These are phyloP conservation scores for Xylariaceae sp. DNA, from an alignment of 2,329 filamentous ascomycete genomes.

Conservation along the genomic window DNA sequence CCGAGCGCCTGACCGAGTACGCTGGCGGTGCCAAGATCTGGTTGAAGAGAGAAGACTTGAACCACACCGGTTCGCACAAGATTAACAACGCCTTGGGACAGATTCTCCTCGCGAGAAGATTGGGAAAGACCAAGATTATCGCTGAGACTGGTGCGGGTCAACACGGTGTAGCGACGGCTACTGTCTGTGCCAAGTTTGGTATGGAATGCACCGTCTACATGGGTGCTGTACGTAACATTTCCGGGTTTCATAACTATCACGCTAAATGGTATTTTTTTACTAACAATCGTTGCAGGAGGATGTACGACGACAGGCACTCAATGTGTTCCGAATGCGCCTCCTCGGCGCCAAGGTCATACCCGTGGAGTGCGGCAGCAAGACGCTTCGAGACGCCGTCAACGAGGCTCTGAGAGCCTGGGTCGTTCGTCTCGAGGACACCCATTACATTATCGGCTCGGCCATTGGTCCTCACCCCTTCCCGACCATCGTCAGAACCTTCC, in stretches of 20 bases:
- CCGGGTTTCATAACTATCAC: background rate
- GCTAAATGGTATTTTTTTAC: background rate
- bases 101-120: constrained; percentile 73
- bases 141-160: constrained; percentile 96
- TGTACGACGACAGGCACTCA: constrained; percentile 89
- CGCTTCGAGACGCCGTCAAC: constrained; percentile 84
- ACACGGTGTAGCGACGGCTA: constrained; percentile 95
- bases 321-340: constrained; percentile 97
- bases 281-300: constrained; percentile 56
- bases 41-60: constrained; percentile 95
- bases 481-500: constrained; percentile 94
- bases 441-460: constrained; percentile 97
- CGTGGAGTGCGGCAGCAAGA: constrained; percentile 83
- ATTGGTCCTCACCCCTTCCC: constrained; percentile 98
- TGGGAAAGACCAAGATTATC: constrained; percentile 96
- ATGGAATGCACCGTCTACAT: constrained; percentile 99
- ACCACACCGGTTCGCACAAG: constrained; percentile 97
- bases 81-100: constrained; percentile 98
- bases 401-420: constrained; percentile 95
- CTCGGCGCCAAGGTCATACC: constrained; percentile 89
- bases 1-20: constrained; percentile 79
- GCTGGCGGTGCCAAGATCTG: constrained; percentile 94
- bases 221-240: constrained; percentile 60
- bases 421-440: constrained; percentile 82
- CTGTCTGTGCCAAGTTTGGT: constrained; percentile 94